Base-by-base conservation (phyloP, 192 early-diverging fungal genomes). In the Phycomyces nitens region DNA sequence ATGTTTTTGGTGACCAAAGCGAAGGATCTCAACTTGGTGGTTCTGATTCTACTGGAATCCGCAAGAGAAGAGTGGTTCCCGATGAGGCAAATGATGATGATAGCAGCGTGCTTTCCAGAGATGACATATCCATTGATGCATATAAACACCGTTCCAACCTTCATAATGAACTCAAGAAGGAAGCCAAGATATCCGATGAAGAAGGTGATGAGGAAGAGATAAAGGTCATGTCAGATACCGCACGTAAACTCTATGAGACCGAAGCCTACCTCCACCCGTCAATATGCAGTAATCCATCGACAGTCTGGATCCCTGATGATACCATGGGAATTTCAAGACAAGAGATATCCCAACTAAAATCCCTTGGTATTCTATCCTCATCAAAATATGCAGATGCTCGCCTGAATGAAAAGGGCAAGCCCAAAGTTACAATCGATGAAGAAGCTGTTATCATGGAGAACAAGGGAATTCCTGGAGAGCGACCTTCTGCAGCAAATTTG, bases 301-400 rank as follows among this genome's bases (percentile, higher is more conserved):
- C 78, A 18, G 75, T 82, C 4, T 82, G 81, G 81, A 29, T 82
- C n/a, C 78, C 81, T 22, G 57, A 72, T 52, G 81, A 82, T 42
- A 73, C 76, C 15, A 41, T 70, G 9, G 73, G 76, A 0, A 53
- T 82, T n/a, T 58, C 75, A 11, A 66, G 71, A 18, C 27, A n/a
- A 8, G 67, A 74, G 41, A 63, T 82, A 27, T 53, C 51, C 2
- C 55, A 74, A 14, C 38, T 82, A 24, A 34, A 51, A n/a, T 20
- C 56, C 9, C 40, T 53, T 5, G 71, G 68, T 8, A 75, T 82
- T 16, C 44, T 63, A 38, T 62, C 69, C 0, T 66, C 75, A 1
- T 71, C 67, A 1, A 60, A 72, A 1, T 62, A 69, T 41, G 80
- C 80, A 11, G 47, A 47, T 14, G n/a, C 59, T 5, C 41, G 53